phyloP scores from a whole-genome alignment of 78 protist genomes.

The Dictyostelium intermedium region DNA sequence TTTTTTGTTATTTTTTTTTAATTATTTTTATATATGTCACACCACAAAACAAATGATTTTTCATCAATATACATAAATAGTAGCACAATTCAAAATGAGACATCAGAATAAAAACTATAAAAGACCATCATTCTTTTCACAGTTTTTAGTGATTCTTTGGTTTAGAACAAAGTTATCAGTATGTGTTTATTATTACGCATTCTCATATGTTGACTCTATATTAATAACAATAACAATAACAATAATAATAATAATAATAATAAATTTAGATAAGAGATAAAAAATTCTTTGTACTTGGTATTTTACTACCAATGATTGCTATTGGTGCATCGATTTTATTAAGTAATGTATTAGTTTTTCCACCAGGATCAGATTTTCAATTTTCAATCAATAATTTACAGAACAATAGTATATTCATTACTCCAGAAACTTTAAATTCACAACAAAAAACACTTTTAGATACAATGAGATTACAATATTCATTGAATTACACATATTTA shows the following conservation, averaged over 20 bases:
- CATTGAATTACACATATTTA: background rate
- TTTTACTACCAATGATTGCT: background rate
- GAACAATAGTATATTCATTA: background rate
- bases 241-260: background rate
- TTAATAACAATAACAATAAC: too few species aligned
- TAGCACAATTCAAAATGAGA: background rate
- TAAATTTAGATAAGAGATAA: background rate
- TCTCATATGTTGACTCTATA: too few species aligned
- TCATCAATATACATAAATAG: too few species aligned
- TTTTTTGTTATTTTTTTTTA: background rate
- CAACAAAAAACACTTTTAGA: background rate
- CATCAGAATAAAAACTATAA: background rate
- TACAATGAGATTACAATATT: background rate
- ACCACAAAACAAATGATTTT: too few species aligned
- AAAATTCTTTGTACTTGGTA: background rate
- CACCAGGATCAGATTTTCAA: background rate
- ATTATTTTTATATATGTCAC: too few species aligned
- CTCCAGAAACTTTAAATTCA: background rate
- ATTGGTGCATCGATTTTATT: background rate
- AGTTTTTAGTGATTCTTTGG: background rate
- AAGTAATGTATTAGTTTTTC: background rate
- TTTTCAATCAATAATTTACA: background rate
- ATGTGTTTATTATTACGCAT: background rate
- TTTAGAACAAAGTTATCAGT: background rate
- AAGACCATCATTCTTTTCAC: background rate